Percentiles rank a stretch among this genome's conserved stretches.
Conservation (phyloP, 1,284 basidiomycete species). For the Apiotrichum veenhuisii region DNA sequence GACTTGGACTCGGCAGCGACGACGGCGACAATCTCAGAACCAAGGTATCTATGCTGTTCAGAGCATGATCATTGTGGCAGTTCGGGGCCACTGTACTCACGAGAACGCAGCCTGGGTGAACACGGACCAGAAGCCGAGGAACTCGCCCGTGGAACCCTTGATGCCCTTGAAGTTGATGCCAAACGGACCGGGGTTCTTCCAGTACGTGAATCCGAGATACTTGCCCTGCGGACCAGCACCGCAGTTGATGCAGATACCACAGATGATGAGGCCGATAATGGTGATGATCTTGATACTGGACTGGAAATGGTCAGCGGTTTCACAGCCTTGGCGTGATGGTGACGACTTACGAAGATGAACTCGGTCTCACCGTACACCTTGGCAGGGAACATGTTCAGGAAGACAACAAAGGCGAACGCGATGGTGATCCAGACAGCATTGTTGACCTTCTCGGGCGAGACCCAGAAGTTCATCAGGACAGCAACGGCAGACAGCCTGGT, state of each 20-base stretch:
- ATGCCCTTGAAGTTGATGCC: slow-evolving; percentile 32
- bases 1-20: slow-evolving; percentile 52
- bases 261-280: slow-evolving; percentile 57
- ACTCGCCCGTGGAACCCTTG: slow-evolving; percentile 49
- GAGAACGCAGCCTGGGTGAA: slow-evolving; percentile 12
- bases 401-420: slow-evolving; percentile 64
- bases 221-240: slow-evolving; percentile 49
- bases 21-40: slow-evolving; percentile 48
- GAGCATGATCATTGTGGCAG: background rate
- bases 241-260: slow-evolving; percentile 61
- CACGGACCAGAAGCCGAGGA: slow-evolving; percentile 25
- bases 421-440: slow-evolving; percentile 24
- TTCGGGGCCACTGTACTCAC: background rate
- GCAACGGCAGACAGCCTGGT: slow-evolving; percentile 25
- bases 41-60: background rate
- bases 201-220: slow-evolving; percentile 50
- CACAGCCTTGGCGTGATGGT: no score
- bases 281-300: slow-evolving; percentile 73
- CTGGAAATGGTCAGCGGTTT: no score
- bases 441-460: slow-evolving; percentile 11
- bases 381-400: slow-evolving; percentile 18
- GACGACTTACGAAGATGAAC: slow-evolving; percentile 53
- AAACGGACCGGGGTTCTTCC: slow-evolving; percentile 51
- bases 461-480: slow-evolving; percentile 26
- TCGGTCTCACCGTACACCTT: slow-evolving; percentile 44